Base-by-base conservation (phyloP, 345 rosid species). In the Camelina sativa region DNA sequence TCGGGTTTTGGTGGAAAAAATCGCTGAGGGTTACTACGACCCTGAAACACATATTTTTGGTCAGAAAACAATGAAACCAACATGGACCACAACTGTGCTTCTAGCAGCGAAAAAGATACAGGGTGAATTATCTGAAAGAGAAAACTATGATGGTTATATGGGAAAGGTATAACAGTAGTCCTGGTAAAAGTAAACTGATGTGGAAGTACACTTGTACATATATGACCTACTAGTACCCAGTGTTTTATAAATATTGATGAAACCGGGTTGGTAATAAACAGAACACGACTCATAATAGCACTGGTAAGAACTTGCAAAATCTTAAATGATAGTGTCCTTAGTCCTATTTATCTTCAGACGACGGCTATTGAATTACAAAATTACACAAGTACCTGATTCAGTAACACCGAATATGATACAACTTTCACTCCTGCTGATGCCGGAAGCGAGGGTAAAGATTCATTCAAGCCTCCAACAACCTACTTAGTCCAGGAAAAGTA, bases 401-500 rank as follows among this genome's bases (percentile, higher is more conserved):
- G 82, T 74, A 95, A 84, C 78, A 81, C 85, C 19, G 97, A 83
- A 78, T 87, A 92, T 55, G 96, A 77, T 51, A 95, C 79, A 74
- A 92, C 80, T 79, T 89, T 60, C 69, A 92, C 90, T 38, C 91
- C 96, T 47, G 90, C 40, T 69, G 96, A 77, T 20, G 90, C 41
- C 79, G 96, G 96, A 78, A 86, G 88, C 22, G 90, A 90, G 71
- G 96, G 99, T 76, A 92, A 73, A 74, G 85, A 83, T 72, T 92
- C 93, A 74, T 86, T 88, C 50, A 86, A 74, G 64, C 99, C 99
- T 50, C 92, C 99, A 79, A 95, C 97, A 80, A 95, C 98, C 99
- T 95, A 52, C 15, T 72, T 19, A n/a, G 60, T 60, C 63, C 58
- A 66, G 25, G 69, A 47, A 10, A 58, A 35, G 46, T n/a, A 73